These are phyloP conservation scores for Citrus unshiu DNA, from an alignment of 345 rosid genomes.

Conservation along the genomic window DNA sequence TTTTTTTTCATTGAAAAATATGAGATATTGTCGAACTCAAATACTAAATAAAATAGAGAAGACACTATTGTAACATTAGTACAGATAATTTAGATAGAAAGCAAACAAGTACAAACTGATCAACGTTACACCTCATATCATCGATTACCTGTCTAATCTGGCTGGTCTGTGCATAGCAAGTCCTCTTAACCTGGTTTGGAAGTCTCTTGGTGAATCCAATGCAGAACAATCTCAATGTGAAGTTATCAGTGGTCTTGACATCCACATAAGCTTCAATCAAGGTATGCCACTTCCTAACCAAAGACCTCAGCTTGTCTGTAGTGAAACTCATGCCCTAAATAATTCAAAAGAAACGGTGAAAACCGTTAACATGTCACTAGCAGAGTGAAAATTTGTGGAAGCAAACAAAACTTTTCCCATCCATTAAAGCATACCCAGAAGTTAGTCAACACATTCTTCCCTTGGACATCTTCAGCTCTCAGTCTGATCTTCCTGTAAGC, in stretches of 20 bases:
- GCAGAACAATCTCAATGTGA: slow-evolving; percentile 84
- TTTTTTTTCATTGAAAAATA: too few relatives aligned
- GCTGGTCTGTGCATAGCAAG: slow-evolving; percentile 94
- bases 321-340: slow-evolving; percentile 92
- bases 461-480: slow-evolving; percentile 97
- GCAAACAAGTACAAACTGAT: background rate
- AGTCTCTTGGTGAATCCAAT: slow-evolving; percentile 94
- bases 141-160: slow-evolving; percentile 69
- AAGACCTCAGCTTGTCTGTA: slow-evolving; percentile 87
- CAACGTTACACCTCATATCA: background rate
- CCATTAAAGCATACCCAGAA: slow-evolving; percentile 70
- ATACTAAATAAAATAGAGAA: background rate
- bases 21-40: background rate
- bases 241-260: slow-evolving; percentile 90
- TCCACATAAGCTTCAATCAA: slow-evolving; percentile 90
- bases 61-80: too few relatives aligned
- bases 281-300: slow-evolving; percentile 95
- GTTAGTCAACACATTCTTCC: slow-evolving; percentile 77
- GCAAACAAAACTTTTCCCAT: background rate
- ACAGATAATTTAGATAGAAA: background rate
- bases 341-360: background rate
- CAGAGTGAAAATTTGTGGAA: too few relatives aligned
- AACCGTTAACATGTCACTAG: background rate
- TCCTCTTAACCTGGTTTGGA: slow-evolving; percentile 89
- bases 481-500: slow-evolving; percentile 87